Conservation (phyloP, 768 basidiomycete species). For the Coprinopsis sp. region DNA sequence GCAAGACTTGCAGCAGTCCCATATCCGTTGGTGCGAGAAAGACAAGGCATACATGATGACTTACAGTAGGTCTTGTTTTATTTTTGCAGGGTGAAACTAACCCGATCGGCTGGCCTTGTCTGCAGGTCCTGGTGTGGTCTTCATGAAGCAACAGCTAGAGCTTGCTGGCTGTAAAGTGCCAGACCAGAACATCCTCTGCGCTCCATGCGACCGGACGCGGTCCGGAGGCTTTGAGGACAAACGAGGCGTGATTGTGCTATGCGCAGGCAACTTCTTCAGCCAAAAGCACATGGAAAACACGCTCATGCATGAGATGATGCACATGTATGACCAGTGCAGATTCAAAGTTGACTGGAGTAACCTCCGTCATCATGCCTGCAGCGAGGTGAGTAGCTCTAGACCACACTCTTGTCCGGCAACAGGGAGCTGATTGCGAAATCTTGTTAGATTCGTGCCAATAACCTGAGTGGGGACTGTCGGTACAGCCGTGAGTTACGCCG, state of each 20-base stretch:
- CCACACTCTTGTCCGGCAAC: background rate
- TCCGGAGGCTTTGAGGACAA: conserved; percentile 83
- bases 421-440: background rate
- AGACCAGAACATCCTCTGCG: conserved; percentile 71
- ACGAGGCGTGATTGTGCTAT: conserved; percentile 76
- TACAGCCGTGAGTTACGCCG: conserved; percentile 78
- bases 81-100: conserved; percentile 7
- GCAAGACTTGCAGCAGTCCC: conserved; percentile 31
- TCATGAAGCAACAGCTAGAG: conserved; percentile 89
- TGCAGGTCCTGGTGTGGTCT: conserved; percentile 78
- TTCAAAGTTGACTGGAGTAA: conserved; percentile 93
- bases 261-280: conserved; percentile 76
- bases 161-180: conserved; percentile 69
- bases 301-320: conserved; percentile 87
- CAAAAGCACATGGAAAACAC: conserved; percentile 92
- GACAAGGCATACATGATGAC: conserved; percentile 65
- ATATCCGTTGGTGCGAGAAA: conserved; percentile 54
- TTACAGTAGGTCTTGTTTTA: conserved; percentile 48
- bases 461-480: conserved; percentile 88
- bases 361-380: conserved; percentile 92
- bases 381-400: conserved; percentile 62
- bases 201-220: conserved; percentile 67
- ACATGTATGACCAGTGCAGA: conserved; percentile 92
- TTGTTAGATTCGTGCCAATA: conserved; percentile 88
- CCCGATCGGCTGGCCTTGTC: background rate